Percentiles rank a stretch among this genome's conserved stretches.
These are phyloP conservation scores for Diaporthe vexans DNA, from an alignment of 2,329 filamentous ascomycete genomes.

Conservation along the genomic window DNA sequence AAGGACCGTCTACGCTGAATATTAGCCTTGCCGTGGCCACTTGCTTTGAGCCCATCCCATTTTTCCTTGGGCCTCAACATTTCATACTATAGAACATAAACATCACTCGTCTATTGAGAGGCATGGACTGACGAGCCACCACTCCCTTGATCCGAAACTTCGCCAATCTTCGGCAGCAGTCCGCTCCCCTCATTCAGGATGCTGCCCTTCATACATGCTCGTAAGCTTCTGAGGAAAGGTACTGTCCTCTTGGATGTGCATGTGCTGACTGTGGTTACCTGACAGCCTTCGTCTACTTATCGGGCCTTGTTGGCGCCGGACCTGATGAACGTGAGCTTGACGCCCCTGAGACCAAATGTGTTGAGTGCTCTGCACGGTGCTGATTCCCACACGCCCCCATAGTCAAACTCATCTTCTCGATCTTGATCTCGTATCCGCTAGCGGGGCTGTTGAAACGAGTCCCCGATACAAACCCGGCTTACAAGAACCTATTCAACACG, in stretches of 20 bases:
- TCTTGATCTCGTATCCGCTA: conserved; percentile 92
- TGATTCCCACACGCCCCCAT: conserved; percentile 34
- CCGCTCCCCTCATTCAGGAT: conserved; percentile 43
- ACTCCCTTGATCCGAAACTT: neutral
- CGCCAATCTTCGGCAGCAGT: neutral
- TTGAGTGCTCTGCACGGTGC: neutral
- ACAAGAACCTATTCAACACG: conserved; percentile 92
- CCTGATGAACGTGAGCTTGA: conserved; percentile 60
- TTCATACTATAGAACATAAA: neutral
- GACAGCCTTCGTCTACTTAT: conserved; percentile 60
- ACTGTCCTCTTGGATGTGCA: neutral
- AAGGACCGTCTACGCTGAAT: neutral
- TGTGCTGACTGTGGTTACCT: conserved; percentile 41
- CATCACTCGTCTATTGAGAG: neutral
- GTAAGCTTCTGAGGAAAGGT: conserved; percentile 42
- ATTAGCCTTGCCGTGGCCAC: neutral
- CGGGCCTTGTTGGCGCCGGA: conserved; percentile 57
- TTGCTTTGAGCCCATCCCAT: neutral
- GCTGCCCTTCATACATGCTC: conserved; percentile 53
- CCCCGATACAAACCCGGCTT: conserved; percentile 84
- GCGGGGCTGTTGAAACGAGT: conserved; percentile 90
- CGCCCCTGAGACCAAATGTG: conserved; percentile 3
- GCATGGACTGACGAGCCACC: conserved; percentile 35
- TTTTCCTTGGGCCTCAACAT: neutral
- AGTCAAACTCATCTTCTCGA: conserved; percentile 95